A percentile compares a stretch with the other conserved stretches of the same genome.
These are phyloP conservation scores for Nadsonia fulvescens DNA, from an alignment of 805 yeast genomes.

Conservation along the genomic window DNA sequence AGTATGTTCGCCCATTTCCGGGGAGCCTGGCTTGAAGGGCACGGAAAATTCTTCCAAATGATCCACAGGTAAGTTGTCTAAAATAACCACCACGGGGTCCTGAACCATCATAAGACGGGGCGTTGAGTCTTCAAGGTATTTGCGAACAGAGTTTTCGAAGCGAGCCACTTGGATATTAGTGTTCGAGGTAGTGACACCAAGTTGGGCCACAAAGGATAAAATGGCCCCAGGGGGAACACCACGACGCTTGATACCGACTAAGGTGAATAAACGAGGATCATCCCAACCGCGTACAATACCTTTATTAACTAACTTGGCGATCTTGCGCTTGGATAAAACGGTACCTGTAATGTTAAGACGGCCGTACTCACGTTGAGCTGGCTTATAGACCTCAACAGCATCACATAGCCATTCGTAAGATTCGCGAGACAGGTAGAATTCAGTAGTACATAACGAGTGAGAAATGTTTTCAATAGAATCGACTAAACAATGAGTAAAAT, in stretches of 20 bases:
- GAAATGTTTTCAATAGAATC: constrained; percentile 94
- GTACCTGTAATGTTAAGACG: constrained; percentile 91
- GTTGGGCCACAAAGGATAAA: constrained; percentile 75
- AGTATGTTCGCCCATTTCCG: constrained; percentile 55
- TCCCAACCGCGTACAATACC: constrained; percentile 88
- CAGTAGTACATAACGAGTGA: constrained; percentile 92
- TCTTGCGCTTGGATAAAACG: constrained; percentile 85
- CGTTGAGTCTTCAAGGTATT: constrained; percentile 72
- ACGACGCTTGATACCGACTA: constrained; percentile 87
- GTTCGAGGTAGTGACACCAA: constrained; percentile 91
- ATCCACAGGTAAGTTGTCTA: constrained; percentile 68
- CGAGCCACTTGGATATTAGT: constrained; percentile 80
- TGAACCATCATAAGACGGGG: constrained; percentile 90
- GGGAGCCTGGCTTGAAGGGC: constrained; percentile 79
- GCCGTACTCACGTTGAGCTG: constrained; percentile 98
- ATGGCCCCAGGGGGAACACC: constrained; percentile 99
- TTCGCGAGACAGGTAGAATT: constrained; percentile 79
- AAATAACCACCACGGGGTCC: constrained; percentile 67
- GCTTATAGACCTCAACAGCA: constrained; percentile 83
- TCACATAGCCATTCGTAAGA: constrained; percentile 98
- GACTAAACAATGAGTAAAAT: constrained; percentile 96
- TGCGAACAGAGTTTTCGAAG: constrained; percentile 78
- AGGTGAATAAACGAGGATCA: constrained; percentile 89
- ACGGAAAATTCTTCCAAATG: constrained; percentile 51
- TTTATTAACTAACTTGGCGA: constrained; percentile 77